These are phyloP conservation scores for Mucor piriformis DNA, from an alignment of 371 early-diverging fungal genomes.

Conservation along the genomic window DNA sequence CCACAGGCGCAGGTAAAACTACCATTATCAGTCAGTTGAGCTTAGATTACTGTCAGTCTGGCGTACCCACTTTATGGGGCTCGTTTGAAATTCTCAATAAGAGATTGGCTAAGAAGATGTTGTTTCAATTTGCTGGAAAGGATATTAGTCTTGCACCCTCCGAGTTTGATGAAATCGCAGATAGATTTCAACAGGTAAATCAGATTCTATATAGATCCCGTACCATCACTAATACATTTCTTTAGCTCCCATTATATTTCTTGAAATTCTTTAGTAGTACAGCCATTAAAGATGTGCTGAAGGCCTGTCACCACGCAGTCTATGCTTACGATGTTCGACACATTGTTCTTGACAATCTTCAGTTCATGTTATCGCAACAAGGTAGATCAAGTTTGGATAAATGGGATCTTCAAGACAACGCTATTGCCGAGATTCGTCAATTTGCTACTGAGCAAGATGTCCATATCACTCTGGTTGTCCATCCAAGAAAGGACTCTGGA, in stretches of 20 bases:
- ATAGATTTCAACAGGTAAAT: constrained; percentile 65
- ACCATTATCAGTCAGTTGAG: constrained; percentile 78
- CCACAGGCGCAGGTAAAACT: constrained; percentile 80
- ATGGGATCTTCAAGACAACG: constrained; percentile 77
- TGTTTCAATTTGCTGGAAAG: constrained; percentile 68
- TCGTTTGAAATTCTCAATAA: constrained; percentile 80
- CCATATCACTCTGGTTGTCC: constrained; percentile 79
- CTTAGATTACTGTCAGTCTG: constrained; percentile 73
- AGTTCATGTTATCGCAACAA: constrained; percentile 81
- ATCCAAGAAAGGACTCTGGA: constrained; percentile 69
- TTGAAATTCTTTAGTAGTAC: constrained; percentile 81
- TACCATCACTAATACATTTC: neutral
- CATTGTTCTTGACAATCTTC: constrained; percentile 77
- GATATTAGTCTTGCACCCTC: constrained; percentile 51
- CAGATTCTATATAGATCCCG: neutral
- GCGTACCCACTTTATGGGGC: constrained; percentile 81
- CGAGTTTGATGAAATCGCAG: constrained; percentile 59
- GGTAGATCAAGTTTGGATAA: constrained; percentile 59
- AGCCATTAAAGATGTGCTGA: constrained; percentile 62
- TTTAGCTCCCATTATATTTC: constrained; percentile 73
- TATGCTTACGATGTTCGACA: constrained; percentile 76
- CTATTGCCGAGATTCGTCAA: constrained; percentile 64
- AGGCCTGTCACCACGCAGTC: constrained; percentile 75
- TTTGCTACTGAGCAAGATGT: constrained; percentile 78
- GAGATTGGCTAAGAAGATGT: constrained; percentile 73